phyloP scores from a whole-genome alignment of 345 rosid genomes.

The Lumnitzera racemosa region DNA sequence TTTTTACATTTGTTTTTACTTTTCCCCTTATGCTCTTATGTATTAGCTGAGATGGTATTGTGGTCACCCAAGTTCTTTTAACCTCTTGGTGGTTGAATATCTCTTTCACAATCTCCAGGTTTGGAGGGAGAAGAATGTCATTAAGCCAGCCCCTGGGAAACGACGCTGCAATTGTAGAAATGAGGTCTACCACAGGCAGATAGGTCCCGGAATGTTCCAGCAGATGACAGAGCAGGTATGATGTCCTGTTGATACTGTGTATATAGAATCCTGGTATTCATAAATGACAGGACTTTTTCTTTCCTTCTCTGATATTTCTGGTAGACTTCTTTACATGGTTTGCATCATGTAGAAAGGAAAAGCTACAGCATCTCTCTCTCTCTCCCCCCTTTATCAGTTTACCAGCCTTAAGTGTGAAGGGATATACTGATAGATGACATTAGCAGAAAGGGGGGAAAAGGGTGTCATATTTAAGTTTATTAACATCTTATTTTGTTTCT shows the following conservation, averaged over 20 bases:
- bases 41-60: not conserved
- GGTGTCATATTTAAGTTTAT: not conserved
- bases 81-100: not conserved
- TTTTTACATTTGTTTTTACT: too few relatives aligned
- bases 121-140: slow-evolving; percentile 93
- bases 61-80: not conserved
- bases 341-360: too few relatives aligned
- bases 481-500: slow-evolving; percentile 8
- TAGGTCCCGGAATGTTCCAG: slow-evolving; percentile 99
- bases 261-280: not conserved
- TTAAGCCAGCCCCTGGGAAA: slow-evolving; percentile 95
- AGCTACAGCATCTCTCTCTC: too few relatives aligned
- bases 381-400: too few relatives aligned
- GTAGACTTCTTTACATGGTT: too few relatives aligned
- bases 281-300: not conserved
- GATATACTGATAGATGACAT: too few relatives aligned
- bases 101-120: slow-evolving; percentile 37
- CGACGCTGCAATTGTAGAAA: slow-evolving; percentile 94
- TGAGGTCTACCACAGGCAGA: slow-evolving; percentile 95
- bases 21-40: too few relatives aligned
- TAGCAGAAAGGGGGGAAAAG: too few relatives aligned
- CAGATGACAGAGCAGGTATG: slow-evolving; percentile 97
- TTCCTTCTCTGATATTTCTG: too few relatives aligned
- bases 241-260: not conserved
- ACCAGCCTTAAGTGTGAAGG: too few relatives aligned